Base-by-base conservation (phyloP, 202 grass and related monocot species). In the Musa balbisiana region DNA sequence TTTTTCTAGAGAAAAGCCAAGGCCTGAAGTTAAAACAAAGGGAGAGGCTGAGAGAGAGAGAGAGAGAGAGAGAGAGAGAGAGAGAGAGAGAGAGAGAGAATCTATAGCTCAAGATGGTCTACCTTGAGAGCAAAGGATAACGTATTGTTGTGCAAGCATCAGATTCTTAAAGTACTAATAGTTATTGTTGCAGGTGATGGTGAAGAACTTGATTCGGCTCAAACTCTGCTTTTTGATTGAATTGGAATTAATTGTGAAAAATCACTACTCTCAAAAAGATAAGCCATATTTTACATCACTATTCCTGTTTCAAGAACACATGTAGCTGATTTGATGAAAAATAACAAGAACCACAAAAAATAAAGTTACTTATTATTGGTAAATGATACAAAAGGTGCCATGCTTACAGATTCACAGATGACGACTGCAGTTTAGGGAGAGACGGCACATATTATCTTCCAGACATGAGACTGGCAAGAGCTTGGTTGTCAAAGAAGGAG, bases 401-500 rank as follows among this genome's bases (percentile, higher is more conserved):
- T 10, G n/a, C n/a, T 63, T 22, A 25, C n/a, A 65, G 10, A 27
- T 65, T 26, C 26, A 14, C 63, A 65, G 1, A 65, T 12, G 23
- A 25, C 13, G 12, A 65, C 11, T 43, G 33, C 10, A 27, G 10
- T 12, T 11, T 13, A 49, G 16, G 54, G n/a, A 43, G 54, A 29
- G 43, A 13, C 12, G 15, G n/a, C 15, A 9, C 12, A 6, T 24
- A n/a, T 17, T 75, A 75, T 26, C 73, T 75, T 75, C 73, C 73
- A n/a, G 73, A 56, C 55, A 75, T 60, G 73, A 75, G 73, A 59
- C n/a, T 75, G 11, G 43, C 15, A 20, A 59, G 11, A 43, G 73
- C 54, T 75, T 75, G 73, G 59, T 73, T 53, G 21, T 93, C 88
- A 13, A 83, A 80, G 68, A 97, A 77, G 14, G 80, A 10, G 58